Conservation (phyloP, 495 filamentous ascomycete genomes). For the Penicillium pancosmium region DNA sequence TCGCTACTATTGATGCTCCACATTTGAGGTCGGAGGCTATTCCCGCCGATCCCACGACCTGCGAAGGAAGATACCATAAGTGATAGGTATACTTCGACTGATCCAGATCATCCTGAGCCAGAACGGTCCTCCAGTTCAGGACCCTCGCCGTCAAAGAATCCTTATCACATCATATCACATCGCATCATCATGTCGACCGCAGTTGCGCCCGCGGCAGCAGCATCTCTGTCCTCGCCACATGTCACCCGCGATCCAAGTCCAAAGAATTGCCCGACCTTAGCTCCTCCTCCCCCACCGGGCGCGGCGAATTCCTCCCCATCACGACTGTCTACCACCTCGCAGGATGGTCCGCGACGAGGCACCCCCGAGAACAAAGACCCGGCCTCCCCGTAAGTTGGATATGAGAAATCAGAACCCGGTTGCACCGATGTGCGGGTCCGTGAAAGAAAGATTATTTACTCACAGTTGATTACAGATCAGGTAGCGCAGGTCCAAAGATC, state of each 20-base stretch:
- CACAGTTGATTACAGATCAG: constrained; percentile 28
- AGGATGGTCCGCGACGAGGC: constrained; percentile 45
- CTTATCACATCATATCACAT: not conserved
- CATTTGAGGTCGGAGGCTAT: constrained; percentile 11
- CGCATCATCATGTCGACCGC: constrained; percentile 51
- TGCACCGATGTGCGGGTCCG: no score
- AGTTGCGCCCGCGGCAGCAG: constrained; percentile 50
- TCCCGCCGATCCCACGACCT: constrained; percentile 7
- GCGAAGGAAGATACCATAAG: no score
- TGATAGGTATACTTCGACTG: no score
- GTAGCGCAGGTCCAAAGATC: constrained; percentile 68
- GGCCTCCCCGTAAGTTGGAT: constrained; percentile 55
- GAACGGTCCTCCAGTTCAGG: no score
- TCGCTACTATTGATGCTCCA: constrained; percentile 17
- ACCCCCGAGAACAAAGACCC: constrained; percentile 56
- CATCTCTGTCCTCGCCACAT: constrained; percentile 51
- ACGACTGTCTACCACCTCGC: constrained; percentile 36
- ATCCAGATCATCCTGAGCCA: no score
- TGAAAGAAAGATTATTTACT: not conserved
- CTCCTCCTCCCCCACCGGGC: constrained; percentile 30
- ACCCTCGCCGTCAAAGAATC: not conserved
- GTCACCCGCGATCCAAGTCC: constrained; percentile 52
- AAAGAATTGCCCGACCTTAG: constrained; percentile 48
- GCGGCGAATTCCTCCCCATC: constrained; percentile 40
- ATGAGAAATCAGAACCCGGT: no score